These are phyloP conservation scores for Cucurbita maxima DNA, from an alignment of 306 rosid genomes.

Conservation along the genomic window DNA sequence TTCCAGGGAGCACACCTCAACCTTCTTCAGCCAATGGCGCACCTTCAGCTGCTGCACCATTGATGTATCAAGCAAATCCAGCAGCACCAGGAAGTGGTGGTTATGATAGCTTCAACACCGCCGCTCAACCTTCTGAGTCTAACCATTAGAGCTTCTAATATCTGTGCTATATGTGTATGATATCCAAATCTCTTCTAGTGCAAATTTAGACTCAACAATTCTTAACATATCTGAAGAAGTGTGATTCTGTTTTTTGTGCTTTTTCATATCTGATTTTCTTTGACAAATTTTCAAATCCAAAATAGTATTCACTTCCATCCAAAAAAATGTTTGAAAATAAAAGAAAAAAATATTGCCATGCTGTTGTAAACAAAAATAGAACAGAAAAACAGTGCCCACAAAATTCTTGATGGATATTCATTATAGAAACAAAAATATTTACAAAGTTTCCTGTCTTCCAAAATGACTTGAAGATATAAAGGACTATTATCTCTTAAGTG, in stretches of 20 bases:
- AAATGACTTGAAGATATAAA: neutral
- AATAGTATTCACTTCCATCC: neutral
- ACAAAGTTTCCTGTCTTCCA: neutral
- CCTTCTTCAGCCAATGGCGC: constrained; percentile 23
- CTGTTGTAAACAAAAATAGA: neutral
- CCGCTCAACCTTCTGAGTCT: constrained; percentile 26
- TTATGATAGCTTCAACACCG: constrained; percentile 30
- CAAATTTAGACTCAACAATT: neutral
- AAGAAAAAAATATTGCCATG: neutral
- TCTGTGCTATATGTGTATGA: neutral
- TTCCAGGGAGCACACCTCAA: constrained; percentile 20
- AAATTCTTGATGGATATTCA: neutral
- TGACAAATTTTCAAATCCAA: neutral
- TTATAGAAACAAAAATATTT: neutral
- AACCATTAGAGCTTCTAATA: constrained; percentile 15
- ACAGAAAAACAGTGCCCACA: neutral
- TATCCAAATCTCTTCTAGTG: neutral
- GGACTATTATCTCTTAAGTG: neutral
- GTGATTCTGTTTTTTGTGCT: neutral
- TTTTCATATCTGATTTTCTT: neutral
- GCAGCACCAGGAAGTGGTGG: constrained; percentile 25
- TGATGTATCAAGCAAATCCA: constrained; percentile 30
- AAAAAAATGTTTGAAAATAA: neutral
- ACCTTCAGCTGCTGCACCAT: constrained; percentile 7
- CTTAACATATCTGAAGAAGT: neutral